phyloP scores from a whole-genome alignment of 2,329 filamentous ascomycete species.

The Fusarium incarnatum region DNA sequence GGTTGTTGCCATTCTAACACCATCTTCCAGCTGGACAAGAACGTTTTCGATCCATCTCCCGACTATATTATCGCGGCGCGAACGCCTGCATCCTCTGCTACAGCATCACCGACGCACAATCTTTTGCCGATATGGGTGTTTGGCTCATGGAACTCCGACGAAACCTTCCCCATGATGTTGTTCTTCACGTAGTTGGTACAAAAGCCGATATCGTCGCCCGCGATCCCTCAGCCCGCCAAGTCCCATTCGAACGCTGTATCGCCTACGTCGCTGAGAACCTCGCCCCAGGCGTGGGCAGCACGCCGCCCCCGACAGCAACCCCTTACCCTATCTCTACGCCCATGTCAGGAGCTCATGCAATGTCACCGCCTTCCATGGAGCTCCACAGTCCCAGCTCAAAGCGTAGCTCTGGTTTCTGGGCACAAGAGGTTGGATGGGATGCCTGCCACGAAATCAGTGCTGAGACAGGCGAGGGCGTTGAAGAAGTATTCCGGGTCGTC shows the following conservation, averaged over 20 bases:
- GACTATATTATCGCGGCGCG: slow-evolving; percentile 95
- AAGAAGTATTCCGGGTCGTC: slow-evolving; percentile 88
- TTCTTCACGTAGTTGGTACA: slow-evolving; percentile 94
- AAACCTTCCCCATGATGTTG: slow-evolving; percentile 80
- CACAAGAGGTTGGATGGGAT: slow-evolving; percentile 93
- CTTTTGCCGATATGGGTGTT: slow-evolving; percentile 90
- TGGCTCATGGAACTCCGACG: slow-evolving; percentile 88
- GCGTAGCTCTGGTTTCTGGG: slow-evolving; percentile 84
- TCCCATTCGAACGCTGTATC: slow-evolving; percentile 95
- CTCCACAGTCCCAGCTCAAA: slow-evolving; percentile 72
- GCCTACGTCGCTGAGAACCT: slow-evolving; percentile 95
- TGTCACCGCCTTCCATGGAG: slow-evolving; percentile 54
- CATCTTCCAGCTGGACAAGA: slow-evolving; percentile 79
- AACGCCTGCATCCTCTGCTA: slow-evolving; percentile 96
- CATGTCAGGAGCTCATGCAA: slow-evolving; percentile 33
- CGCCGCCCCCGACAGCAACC: slow-evolving; percentile 74
- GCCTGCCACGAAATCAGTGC: slow-evolving; percentile 97
- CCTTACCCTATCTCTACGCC: slow-evolving; percentile 48
- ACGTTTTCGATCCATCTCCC: slow-evolving; percentile 92
- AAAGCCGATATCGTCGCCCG: slow-evolving; percentile 91
- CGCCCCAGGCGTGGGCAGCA: slow-evolving; percentile 74
- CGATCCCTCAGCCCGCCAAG: slow-evolving; percentile 81
- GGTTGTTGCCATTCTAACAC: slow-evolving; percentile 18
- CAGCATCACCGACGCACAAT: slow-evolving; percentile 87
- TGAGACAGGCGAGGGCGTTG: slow-evolving; percentile 93